Conservation (phyloP, 2,329 filamentous ascomycete genomes). For the Didymella glomerata region DNA sequence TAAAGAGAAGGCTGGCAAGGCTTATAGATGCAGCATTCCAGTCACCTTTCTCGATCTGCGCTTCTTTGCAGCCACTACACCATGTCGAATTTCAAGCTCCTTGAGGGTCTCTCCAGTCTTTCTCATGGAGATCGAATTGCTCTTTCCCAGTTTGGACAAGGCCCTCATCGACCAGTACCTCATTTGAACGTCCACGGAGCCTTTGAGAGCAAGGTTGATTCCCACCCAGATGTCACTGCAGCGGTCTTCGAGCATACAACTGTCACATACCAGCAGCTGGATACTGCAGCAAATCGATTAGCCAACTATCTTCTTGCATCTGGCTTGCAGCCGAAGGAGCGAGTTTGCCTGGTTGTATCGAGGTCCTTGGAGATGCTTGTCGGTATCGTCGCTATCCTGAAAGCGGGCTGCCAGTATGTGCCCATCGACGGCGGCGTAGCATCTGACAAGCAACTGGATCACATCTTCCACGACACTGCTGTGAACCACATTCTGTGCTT, state of each 20-base stretch:
- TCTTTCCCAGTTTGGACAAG: slow-evolving; percentile 38
- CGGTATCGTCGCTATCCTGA: slow-evolving; percentile 65
- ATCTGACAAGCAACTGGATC: slow-evolving; percentile 51
- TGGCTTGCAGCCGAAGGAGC: slow-evolving; percentile 50
- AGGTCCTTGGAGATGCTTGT: slow-evolving; percentile 66
- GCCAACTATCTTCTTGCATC: slow-evolving; percentile 32
- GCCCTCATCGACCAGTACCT: slow-evolving; percentile 27
- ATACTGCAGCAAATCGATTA: slow-evolving; percentile 26
- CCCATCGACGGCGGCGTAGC: slow-evolving; percentile 63
- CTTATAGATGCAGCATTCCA: neutral
- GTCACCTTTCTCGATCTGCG: neutral
- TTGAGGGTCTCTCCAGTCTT: slow-evolving; percentile 28
- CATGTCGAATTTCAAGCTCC: slow-evolving; percentile 17
- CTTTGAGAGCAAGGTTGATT: slow-evolving; percentile 39
- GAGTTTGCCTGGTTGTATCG: slow-evolving; percentile 64
- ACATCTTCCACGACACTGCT: slow-evolving; percentile 60
- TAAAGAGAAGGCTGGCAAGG: neutral
- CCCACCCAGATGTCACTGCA: slow-evolving; percentile 33
- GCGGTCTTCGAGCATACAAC: slow-evolving; percentile 32
- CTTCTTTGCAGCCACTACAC: neutral
- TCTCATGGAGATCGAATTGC: slow-evolving; percentile 29
- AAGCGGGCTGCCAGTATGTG: slow-evolving; percentile 67
- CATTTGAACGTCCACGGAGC: slow-evolving; percentile 36
- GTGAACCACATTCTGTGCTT: slow-evolving; percentile 60
- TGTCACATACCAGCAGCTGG: slow-evolving; percentile 25